These are phyloP conservation scores for Elsinoe necatrix DNA, from an alignment of 2,329 filamentous ascomycete species.

Conservation along the genomic window DNA sequence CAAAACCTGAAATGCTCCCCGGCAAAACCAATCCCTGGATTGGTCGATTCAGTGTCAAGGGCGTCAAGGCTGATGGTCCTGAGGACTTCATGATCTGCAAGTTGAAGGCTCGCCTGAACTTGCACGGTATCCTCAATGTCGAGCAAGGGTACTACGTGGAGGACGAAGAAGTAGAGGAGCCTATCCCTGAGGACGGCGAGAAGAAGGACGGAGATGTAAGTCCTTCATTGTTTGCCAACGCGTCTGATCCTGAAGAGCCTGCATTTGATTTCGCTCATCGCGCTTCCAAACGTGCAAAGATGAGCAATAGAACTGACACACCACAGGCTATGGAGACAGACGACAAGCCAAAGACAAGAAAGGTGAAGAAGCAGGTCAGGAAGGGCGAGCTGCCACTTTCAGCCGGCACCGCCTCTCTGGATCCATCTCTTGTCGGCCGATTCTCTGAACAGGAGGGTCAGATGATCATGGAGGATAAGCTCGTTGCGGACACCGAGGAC, in stretches of 20 bases:
- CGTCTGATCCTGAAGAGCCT: slow-evolving; percentile 2
- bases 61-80: slow-evolving; percentile 84
- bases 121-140: slow-evolving; percentile 92
- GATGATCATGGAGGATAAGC: slow-evolving; percentile 98
- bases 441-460: slow-evolving; percentile 71
- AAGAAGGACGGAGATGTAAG: slow-evolving; percentile 59
- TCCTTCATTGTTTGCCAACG: neutral
- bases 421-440: slow-evolving; percentile 56
- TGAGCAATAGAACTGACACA: slow-evolving; percentile 25
- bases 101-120: slow-evolving; percentile 92
- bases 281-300: slow-evolving; percentile 17
- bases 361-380: slow-evolving; percentile 98
- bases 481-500: slow-evolving; percentile 94
- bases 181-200: slow-evolving; percentile 53
- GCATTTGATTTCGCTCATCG: neutral
- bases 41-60: slow-evolving; percentile 95
- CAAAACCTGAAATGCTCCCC: slow-evolving; percentile 75
- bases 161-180: slow-evolving; percentile 94
- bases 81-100: slow-evolving; percentile 99
- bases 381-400: slow-evolving; percentile 91
- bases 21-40: slow-evolving; percentile 93
- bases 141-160: slow-evolving; percentile 97
- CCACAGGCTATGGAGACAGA: slow-evolving; percentile 79
- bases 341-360: slow-evolving; percentile 72
- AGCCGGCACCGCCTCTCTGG: slow-evolving; percentile 72